phyloP scores from a whole-genome alignment of 2,329 filamentous ascomycete species.

The Endocalyx cinctus region DNA sequence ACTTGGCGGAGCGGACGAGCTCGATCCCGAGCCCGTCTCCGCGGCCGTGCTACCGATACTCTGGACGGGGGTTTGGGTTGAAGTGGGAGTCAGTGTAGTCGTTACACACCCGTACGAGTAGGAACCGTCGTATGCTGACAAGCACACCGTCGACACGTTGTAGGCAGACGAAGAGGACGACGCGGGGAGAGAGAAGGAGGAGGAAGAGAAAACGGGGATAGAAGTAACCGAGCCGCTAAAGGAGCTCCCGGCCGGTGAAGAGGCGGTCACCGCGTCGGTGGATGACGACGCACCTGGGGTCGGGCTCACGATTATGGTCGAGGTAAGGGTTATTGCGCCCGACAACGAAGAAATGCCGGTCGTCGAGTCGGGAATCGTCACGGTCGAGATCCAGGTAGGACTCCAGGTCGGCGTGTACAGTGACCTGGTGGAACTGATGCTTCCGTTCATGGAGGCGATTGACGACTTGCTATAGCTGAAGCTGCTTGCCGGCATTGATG shows the following conservation, averaged over 20 bases:
- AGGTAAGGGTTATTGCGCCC: not conserved
- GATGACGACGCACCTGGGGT: conserved; percentile 3
- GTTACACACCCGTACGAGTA: conserved; percentile 18
- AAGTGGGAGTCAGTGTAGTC: conserved; percentile 10
- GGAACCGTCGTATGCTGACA: conserved; percentile 15
- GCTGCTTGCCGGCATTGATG: too few relatives aligned
- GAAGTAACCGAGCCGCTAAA: too few relatives aligned
- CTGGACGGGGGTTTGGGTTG: not conserved
- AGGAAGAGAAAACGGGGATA: not conserved
- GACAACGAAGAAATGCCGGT: not conserved
- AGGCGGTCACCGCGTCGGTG: too few relatives aligned
- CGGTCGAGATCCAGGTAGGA: not conserved
- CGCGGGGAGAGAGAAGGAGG: not conserved
- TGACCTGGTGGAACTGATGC: too few relatives aligned
- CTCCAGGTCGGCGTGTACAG: too few relatives aligned
- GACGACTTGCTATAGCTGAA: too few relatives aligned
- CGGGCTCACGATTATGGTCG: not conserved
- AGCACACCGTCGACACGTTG: conserved; percentile 15
- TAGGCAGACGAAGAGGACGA: conserved; percentile 6
- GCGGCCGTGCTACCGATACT: conserved; percentile 11
- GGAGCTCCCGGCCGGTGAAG: too few relatives aligned
- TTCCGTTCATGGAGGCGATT: too few relatives aligned
- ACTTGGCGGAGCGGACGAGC: not conserved
- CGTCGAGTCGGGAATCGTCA: not conserved
- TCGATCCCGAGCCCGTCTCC: conserved; percentile 1